A percentile compares a stretch with the other conserved stretches of the same genome.
These are phyloP conservation scores for Beauveria australis DNA, from an alignment of 2,329 filamentous ascomycete genomes.

Conservation along the genomic window DNA sequence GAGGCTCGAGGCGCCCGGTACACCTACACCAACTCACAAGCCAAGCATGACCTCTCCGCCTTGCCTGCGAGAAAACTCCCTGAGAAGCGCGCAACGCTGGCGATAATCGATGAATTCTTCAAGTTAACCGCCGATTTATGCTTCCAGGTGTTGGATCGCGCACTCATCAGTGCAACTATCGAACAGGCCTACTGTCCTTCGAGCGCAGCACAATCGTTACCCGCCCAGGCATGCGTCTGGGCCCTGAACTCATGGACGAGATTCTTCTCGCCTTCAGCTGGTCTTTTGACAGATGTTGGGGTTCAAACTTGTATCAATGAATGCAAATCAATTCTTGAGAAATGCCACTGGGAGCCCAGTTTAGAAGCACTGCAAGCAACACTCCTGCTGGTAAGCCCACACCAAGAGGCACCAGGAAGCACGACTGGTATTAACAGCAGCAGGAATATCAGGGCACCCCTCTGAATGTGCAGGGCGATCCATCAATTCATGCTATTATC, in stretches of 20 bases:
- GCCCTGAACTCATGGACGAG: conserved; percentile 10
- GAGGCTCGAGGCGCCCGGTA: neutral
- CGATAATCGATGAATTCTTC: neutral
- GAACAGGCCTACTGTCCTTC: conserved; percentile 7
- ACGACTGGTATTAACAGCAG: neutral
- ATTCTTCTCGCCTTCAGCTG: neutral
- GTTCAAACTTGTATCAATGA: neutral
- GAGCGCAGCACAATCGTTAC: neutral
- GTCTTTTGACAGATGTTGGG: too few species aligned
- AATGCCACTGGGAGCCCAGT: neutral
- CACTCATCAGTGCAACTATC: conserved; percentile 6
- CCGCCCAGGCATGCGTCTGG: conserved; percentile 14
- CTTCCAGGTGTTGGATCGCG: conserved; percentile 4
- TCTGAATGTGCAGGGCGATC: neutral
- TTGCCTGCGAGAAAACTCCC: neutral
- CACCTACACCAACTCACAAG: neutral
- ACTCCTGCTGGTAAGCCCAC: conserved; percentile 13
- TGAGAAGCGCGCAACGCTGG: neutral
- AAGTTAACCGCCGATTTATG: neutral
- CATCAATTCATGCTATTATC: conserved; percentile 3
- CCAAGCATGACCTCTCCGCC: neutral
- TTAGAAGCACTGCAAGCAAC: conserved; percentile 12
- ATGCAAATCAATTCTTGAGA: neutral
- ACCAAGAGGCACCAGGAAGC: neutral
- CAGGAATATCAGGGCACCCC: neutral